Evolutionary conservation across 164 flowering plant species (phyloP).

Genomic region (Magnolia kwangsiensis): DNA sequence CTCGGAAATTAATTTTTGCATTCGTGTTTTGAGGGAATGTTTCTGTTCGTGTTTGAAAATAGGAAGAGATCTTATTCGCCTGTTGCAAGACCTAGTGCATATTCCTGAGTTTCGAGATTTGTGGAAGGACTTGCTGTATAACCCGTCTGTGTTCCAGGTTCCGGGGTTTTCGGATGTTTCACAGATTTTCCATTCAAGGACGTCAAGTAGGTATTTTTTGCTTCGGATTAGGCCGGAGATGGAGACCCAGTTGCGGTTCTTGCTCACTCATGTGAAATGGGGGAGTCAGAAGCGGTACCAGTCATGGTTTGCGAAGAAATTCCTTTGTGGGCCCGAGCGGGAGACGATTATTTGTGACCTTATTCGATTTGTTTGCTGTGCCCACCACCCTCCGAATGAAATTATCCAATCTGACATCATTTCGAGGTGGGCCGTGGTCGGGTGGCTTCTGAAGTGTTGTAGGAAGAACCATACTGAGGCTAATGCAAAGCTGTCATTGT

Average conservation of each 20-base stretch:
- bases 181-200: slow-evolving; percentile 50
- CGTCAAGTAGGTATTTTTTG: slow-evolving; percentile 58
- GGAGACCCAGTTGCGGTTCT: slow-evolving; percentile 78
- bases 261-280: slow-evolving; percentile 71
- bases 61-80: slow-evolving; percentile 76
- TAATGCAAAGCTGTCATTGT: slow-evolving; percentile 72
- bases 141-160: slow-evolving; percentile 41
- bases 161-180: slow-evolving; percentile 59
- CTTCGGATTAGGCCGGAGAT: slow-evolving; percentile 78
- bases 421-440: slow-evolving; percentile 92
- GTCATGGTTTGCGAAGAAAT: slow-evolving; percentile 74
- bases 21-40: slow-evolving; percentile 56
- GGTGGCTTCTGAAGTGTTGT: slow-evolving; percentile 76
- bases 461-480: slow-evolving; percentile 54
- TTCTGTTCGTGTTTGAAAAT: slow-evolving; percentile 62
- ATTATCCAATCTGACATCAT: slow-evolving; percentile 67
- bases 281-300: slow-evolving; percentile 75
- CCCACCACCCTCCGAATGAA: slow-evolving; percentile 82
- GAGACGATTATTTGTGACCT: slow-evolving; percentile 62
- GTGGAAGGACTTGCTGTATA: slow-evolving; percentile 64
- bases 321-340: slow-evolving; percentile 47
- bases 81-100: slow-evolving; percentile 63
- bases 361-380: slow-evolving; percentile 85
- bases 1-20: slow-evolving; percentile 72
- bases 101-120: slow-evolving; percentile 63